These are phyloP conservation scores for Entelexis paramagnoliae DNA, from an alignment of 1,139 yeast genomes.

Conservation along the genomic window DNA sequence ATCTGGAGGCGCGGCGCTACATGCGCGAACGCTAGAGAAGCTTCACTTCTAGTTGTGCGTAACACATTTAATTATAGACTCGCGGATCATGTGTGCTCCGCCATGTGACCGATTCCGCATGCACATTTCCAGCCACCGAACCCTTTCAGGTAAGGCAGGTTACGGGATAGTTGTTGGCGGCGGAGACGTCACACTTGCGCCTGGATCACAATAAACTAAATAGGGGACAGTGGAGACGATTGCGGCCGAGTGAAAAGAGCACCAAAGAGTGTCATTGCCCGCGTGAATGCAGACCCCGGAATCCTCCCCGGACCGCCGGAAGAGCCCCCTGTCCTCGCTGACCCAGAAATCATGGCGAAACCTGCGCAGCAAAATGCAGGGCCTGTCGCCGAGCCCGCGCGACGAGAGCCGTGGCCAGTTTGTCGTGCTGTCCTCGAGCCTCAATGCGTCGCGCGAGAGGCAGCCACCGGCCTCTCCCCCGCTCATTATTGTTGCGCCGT, in stretches of 20 bases:
- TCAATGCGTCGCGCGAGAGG: not conserved
- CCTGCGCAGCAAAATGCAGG: constrained; percentile 5
- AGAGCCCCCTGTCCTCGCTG: constrained; percentile 9
- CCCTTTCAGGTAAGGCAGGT: not conserved
- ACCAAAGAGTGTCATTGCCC: not conserved
- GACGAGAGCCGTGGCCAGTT: not conserved
- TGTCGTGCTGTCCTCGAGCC: constrained; percentile 1
- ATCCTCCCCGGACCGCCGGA: constrained; percentile 6
- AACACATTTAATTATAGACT: not conserved
- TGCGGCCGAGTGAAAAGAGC: no score
- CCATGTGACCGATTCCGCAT: not conserved
- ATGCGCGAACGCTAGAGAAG: constrained; percentile 10
- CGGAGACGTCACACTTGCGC: not conserved
- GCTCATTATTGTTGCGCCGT: not conserved
- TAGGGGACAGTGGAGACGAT: no score
- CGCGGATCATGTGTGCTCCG: not conserved
- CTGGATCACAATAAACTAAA: not conserved
- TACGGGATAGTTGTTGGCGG: not conserved
- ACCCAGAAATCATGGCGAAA: constrained; percentile 13
- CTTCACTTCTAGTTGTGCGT: constrained; percentile 8
- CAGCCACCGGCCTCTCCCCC: not conserved
- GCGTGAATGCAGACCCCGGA: constrained; percentile 7
- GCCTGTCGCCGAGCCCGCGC: not conserved
- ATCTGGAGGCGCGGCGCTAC: constrained; percentile 11
- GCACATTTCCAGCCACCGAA: not conserved